phyloP scores from a whole-genome alignment of 768 basidiomycete species.

The Macrolepiota fuliginosa region DNA sequence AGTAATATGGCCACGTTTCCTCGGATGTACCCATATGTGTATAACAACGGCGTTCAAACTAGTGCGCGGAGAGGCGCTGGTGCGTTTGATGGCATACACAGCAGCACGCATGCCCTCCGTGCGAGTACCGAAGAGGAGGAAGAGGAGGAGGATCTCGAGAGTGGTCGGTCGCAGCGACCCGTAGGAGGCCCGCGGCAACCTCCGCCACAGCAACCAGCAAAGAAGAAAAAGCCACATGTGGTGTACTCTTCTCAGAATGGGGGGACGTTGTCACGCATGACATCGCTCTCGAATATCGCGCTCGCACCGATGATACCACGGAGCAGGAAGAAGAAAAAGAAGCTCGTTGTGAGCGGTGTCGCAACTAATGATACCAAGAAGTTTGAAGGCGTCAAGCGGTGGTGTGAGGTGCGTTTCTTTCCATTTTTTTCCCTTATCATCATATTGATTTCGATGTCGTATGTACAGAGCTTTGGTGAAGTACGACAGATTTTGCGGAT shows the following conservation, averaged over 20 bases:
- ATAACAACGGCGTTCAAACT: neutral
- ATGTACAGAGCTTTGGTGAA: conserved; percentile 67
- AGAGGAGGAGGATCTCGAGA: neutral
- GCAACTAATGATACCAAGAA: conserved; percentile 55
- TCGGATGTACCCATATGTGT: conserved; percentile 2
- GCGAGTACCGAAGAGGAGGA: neutral
- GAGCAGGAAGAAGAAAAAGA: conserved; percentile 53
- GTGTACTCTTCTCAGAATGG: conserved; percentile 30
- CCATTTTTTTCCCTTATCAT: neutral
- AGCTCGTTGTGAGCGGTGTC: conserved; percentile 70
- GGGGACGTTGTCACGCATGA: conserved; percentile 26
- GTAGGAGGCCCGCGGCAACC: neutral
- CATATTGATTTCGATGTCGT: neutral
- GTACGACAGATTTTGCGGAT: conserved; percentile 68
- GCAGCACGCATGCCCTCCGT: neutral
- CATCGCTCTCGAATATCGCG: conserved; percentile 14
- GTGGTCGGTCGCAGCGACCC: neutral
- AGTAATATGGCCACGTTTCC: neutral
- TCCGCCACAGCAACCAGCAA: neutral
- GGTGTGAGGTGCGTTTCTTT: conserved; percentile 64
- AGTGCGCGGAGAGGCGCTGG: conserved; percentile 1
- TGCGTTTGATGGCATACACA: conserved; percentile 4
- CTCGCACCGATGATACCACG: conserved; percentile 15
- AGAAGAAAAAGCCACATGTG: conserved; percentile 28
- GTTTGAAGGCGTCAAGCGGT: conserved; percentile 65